Base-by-base conservation (phyloP, 306 rosid species). In the Sindora glabra region DNA sequence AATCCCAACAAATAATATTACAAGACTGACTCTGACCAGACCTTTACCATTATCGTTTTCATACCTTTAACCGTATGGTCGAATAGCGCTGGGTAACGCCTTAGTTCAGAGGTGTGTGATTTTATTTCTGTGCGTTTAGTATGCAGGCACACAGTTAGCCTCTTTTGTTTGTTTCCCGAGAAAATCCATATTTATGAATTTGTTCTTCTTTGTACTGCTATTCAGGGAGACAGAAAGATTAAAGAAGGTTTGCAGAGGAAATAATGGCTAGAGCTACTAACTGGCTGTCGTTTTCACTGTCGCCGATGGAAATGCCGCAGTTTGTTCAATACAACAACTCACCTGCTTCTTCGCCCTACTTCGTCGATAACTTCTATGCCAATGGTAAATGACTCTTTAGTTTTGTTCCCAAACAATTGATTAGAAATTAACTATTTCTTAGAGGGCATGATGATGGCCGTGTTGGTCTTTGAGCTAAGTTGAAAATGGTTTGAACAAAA, bases 201-300 rank as follows among this genome's bases (percentile, higher is more conserved):
- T 6, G 52, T 3, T 40, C 14, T 10, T 57, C 25, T 40, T 23
- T 42, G 60, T 46, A 17, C n/a, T 30, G 15, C 10, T 36, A 16
- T 29, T 63, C 67, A 62, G 41, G 30, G 12, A 3, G 53, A 23
- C 25, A 3, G 30, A 14, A 23, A 13, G 2, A 24, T 34, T 5
- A 21, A 37, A 19, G 12, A 19, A 27, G 15, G 45, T 15, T 38
- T 19, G n/a, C n/a, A 10, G 27, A 17, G 58, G 12, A 16, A 12
- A 46, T 51, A 38, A 86, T 92, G 99, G 97, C 90, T 68, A 95
- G 89, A 25, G 69, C 85, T 12, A 84, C 79, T 25, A 89, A 86
- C 62, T 94, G 99, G 99, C 56, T 94, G 8, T 89, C 99, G 6
- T 94, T 89, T 77, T 89, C 97, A n/a, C n/a, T n/a, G 1, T 57